phyloP scores from a whole-genome alignment of 2,329 filamentous ascomycete genomes.

The Cladophialophora yegresii region DNA sequence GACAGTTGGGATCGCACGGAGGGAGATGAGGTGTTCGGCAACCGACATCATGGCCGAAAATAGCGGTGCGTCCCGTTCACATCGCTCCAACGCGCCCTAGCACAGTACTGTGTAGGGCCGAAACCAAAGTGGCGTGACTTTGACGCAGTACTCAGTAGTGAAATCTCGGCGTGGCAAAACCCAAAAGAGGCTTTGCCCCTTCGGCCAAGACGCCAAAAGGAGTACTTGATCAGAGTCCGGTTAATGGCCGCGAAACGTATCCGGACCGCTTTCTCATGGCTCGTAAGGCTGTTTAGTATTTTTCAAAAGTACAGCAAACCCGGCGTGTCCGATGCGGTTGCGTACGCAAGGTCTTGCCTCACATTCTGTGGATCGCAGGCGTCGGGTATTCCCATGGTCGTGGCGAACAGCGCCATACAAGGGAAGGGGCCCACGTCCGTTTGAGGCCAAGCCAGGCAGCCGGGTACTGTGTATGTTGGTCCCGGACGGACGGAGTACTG shows the following conservation, averaged over 20 bases:
- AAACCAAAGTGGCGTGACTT: background rate
- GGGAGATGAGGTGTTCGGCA: background rate
- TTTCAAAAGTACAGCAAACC: constrained; percentile 6
- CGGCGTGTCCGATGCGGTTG: constrained; percentile 12
- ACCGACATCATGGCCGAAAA: background rate
- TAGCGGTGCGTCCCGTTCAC: background rate
- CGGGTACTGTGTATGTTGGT: background rate
- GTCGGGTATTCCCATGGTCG: background rate
- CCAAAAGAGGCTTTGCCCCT: background rate
- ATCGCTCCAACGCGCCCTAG: background rate
- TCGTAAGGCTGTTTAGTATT: background rate
- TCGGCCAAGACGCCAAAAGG: background rate
- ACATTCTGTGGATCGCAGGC: constrained; percentile 3
- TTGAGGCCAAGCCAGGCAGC: constrained; percentile 1
- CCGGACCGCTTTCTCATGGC: background rate
- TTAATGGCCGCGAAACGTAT: background rate
- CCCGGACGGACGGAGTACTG: background rate
- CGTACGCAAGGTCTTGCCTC: background rate
- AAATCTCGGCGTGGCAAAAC: constrained; percentile 1
- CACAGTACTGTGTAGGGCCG: too few species aligned
- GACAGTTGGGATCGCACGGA: background rate
- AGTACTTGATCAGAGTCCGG: background rate
- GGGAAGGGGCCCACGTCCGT: background rate
- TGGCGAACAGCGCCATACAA: background rate
- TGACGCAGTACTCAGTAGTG: background rate